phyloP scores from a whole-genome alignment of 2,329 filamentous ascomycete genomes.

The Magnaporthiopsis poae region DNA sequence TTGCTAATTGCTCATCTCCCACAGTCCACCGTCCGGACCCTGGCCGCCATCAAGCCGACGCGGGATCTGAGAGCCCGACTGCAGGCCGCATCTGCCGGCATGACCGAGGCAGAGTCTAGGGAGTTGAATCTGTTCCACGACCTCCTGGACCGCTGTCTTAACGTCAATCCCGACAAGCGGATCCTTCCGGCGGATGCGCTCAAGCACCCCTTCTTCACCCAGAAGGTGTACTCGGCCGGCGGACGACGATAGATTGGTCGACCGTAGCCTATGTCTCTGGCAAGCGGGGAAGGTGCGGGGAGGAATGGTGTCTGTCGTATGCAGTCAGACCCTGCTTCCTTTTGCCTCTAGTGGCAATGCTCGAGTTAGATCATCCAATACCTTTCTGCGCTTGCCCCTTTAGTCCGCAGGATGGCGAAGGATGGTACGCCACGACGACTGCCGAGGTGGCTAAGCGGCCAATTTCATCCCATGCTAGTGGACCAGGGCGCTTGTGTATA shows the following conservation, averaged over 20 bases:
- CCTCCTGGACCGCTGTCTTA: slow-evolving; percentile 76
- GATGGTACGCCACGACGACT: not conserved
- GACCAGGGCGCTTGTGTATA: not conserved
- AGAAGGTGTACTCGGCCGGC: slow-evolving; percentile 22
- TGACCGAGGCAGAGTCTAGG: slow-evolving; percentile 63
- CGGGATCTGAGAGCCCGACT: slow-evolving; percentile 75
- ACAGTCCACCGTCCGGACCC: slow-evolving; percentile 56
- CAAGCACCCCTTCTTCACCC: slow-evolving; percentile 74
- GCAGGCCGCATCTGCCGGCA: slow-evolving; percentile 60
- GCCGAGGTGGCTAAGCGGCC: no score
- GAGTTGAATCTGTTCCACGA: slow-evolving; percentile 79
- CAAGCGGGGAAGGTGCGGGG: not conserved
- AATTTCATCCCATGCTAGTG: not conserved
- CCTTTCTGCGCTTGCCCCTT: not conserved
- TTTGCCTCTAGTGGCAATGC: not conserved
- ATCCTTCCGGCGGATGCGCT: slow-evolving; percentile 79
- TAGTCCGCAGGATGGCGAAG: not conserved
- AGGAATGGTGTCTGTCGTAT: not conserved
- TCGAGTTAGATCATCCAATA: not conserved
- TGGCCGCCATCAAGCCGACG: slow-evolving; percentile 64
- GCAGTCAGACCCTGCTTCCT: not conserved
- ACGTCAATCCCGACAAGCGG: slow-evolving; percentile 84
- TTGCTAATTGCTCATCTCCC: not conserved
- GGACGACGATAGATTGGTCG: not conserved
- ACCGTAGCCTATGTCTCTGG: not conserved